These are phyloP conservation scores for Russula earlei DNA, from an alignment of 768 basidiomycete genomes.

Conservation along the genomic window DNA sequence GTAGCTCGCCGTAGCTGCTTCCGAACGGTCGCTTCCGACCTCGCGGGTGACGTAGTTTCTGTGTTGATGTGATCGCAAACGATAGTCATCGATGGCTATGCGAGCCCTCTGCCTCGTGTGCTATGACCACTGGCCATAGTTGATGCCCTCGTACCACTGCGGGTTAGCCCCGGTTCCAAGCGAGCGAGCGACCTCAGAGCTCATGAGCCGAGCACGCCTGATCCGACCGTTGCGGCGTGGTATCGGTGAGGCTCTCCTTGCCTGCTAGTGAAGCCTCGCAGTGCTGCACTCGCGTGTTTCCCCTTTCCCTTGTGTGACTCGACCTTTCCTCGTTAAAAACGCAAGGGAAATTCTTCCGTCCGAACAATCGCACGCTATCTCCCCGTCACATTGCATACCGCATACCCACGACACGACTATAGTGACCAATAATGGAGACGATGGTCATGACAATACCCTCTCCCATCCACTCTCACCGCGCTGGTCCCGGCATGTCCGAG, in stretches of 20 bases:
- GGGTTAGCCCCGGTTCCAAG: not conserved
- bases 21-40: not conserved
- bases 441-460: conserved; percentile 18
- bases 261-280: conserved; percentile 1
- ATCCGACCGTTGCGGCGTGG: conserved; percentile 12
- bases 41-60: too few species aligned
- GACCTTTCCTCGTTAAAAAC: conserved; percentile 7
- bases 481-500: conserved; percentile 11
- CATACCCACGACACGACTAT: not conserved
- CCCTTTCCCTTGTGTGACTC: conserved; percentile 2
- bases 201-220: conserved; percentile 14
- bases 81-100: conserved; percentile 2
- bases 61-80: not conserved
- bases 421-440: conserved; percentile 12
- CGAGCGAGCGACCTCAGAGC: not conserved
- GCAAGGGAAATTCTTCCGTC: not conserved
- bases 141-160: not conserved
- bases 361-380: not conserved
- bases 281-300: conserved; percentile 8
- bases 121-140: not conserved
- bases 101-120: conserved; percentile 1
- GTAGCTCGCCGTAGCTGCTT: not conserved
- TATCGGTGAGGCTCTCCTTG: not conserved
- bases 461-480: conserved; percentile 9
- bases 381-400: not conserved